Base-by-base conservation (phyloP, 2,329 filamentous ascomycete genomes). In the Aspergillus sp. region DNA sequence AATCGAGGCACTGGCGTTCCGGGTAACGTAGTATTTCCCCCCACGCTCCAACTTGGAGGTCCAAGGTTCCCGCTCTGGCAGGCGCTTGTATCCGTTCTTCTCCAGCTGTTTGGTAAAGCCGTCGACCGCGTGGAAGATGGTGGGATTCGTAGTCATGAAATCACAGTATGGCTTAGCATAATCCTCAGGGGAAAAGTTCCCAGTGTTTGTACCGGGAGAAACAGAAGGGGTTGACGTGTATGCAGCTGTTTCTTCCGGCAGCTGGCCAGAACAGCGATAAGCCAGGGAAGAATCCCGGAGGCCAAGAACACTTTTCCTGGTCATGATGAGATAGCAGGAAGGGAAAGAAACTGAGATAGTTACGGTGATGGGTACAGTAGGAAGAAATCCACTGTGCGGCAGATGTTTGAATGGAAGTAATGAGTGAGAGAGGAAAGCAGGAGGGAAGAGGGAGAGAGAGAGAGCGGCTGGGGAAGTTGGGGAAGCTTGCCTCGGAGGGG, bases 81-180 rank as follows among this genome's bases (percentile, higher is more conserved):
- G 87, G 77, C 87, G 88, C 61, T 82, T 84, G 77, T 90, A 99
- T 49, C 92, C 94, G 42, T 86, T 81, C 45, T 85, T 82, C 63
- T 84, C 81, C 52, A 97, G 84, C 69, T 92, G 88, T 58, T 83
- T 81, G 69, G 89, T 87, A 73, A 96, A 91, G 67, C 91, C 86
- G 59, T 87, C 85, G 29, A 97, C 92, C 1, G 91, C 87, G 71
- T 99, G 95, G 75, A 96, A 99, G 51, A 97, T 86, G 9, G 95
- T 98, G 0, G 95, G 95, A 72, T 97, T 96, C 63, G 90, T 84
- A 49, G 87, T 90, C 80, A 98, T 85, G 73, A 97, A 98, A 55
- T 91, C 84, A 73, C 90, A 89, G 74, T 96, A 97, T 0, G 92
- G 91, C 77, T 92, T 83, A 9, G 91, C 90, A 74, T 92, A 96